A percentile compares a stretch with the other conserved stretches of the same genome.
Conservation (phyloP, 768 basidiomycete genomes). For the Nidularia pulvinata region DNA sequence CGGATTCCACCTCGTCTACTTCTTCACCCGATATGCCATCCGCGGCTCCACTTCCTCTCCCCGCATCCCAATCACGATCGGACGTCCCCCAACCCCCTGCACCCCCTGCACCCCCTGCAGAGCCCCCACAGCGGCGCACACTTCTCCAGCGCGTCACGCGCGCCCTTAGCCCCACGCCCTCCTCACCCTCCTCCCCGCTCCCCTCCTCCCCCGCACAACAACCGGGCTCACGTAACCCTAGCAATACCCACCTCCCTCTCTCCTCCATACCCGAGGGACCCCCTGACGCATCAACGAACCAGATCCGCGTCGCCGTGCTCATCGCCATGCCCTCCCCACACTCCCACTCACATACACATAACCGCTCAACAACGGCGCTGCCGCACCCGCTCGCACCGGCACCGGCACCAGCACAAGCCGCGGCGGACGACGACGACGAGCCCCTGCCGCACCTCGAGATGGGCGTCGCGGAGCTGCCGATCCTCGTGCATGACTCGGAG, state of each 20-base stretch:
- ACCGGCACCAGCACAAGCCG: not conserved
- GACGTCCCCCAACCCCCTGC: not conserved
- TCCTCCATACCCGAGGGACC: not conserved
- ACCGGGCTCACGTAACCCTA: not conserved
- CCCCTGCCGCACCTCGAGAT: slow-evolving; percentile 20
- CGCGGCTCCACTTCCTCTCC: slow-evolving; percentile 3
- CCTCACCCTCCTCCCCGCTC: not conserved
- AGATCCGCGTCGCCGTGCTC: slow-evolving; percentile 35
- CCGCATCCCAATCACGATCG: not conserved
- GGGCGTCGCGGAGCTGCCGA: slow-evolving; percentile 16
- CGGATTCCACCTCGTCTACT: no score
- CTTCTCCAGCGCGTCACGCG: not conserved
- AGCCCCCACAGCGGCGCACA: not conserved
- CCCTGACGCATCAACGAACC: not conserved
- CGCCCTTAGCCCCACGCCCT: not conserved
- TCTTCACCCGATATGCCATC: not conserved
- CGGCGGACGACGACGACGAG: slow-evolving; percentile 3
- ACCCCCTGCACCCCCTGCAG: not conserved
- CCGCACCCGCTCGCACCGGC: slow-evolving; percentile 2
- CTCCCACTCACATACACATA: slow-evolving; percentile 1
- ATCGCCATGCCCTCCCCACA: slow-evolving; percentile 39
- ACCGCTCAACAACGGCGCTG: slow-evolving; percentile 1
- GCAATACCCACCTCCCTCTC: no score
- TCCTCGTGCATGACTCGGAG: slow-evolving; percentile 1
- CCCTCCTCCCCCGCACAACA: not conserved